These are phyloP conservation scores for Nemania diffusa DNA, from an alignment of 2,329 filamentous ascomycete genomes.

Conservation along the genomic window DNA sequence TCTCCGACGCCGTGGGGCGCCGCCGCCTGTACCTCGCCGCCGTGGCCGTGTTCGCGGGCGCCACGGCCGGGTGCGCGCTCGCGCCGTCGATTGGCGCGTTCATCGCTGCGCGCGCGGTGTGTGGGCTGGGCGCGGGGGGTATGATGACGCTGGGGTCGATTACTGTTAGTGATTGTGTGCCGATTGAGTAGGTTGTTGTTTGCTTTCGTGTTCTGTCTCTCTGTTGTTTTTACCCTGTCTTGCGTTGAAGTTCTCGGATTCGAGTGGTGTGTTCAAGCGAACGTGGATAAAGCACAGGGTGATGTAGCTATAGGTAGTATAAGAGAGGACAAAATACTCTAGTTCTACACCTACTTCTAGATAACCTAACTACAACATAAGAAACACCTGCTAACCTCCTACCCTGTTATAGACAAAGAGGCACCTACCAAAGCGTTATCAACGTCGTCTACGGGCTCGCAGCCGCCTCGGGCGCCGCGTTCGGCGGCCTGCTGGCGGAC, in stretches of 20 bases:
- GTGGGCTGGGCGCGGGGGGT: conserved; percentile 78
- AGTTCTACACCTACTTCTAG: neutral
- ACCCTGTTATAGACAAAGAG: conserved; percentile 57
- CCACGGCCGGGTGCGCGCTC: conserved; percentile 75
- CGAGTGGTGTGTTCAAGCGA: too few relatives aligned
- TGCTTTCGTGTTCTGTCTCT: neutral
- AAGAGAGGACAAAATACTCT: too few relatives aligned
- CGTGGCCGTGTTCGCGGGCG: conserved; percentile 69
- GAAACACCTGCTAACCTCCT: neutral
- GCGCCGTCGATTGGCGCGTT: conserved; percentile 75
- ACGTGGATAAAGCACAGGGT: too few relatives aligned
- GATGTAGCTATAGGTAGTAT: too few relatives aligned
- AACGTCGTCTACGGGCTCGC: conserved; percentile 72
- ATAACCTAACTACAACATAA: neutral
- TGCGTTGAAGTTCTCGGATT: too few relatives aligned
- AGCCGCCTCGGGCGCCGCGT: conserved; percentile 70
- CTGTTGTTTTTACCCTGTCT: neutral
- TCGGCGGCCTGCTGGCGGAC: conserved; percentile 77
- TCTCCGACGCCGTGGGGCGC: conserved; percentile 79
- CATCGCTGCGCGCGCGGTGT: conserved; percentile 75
- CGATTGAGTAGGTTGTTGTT: conserved; percentile 71
- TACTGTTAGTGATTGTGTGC: conserved; percentile 78
- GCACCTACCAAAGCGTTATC: conserved; percentile 77
- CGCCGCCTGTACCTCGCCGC: conserved; percentile 73
- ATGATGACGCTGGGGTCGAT: conserved; percentile 76